Percentiles rank a stretch among this genome's conserved stretches.
Conservation (phyloP, 2,329 filamentous ascomycete genomes). For the Penicillium frequentans region DNA sequence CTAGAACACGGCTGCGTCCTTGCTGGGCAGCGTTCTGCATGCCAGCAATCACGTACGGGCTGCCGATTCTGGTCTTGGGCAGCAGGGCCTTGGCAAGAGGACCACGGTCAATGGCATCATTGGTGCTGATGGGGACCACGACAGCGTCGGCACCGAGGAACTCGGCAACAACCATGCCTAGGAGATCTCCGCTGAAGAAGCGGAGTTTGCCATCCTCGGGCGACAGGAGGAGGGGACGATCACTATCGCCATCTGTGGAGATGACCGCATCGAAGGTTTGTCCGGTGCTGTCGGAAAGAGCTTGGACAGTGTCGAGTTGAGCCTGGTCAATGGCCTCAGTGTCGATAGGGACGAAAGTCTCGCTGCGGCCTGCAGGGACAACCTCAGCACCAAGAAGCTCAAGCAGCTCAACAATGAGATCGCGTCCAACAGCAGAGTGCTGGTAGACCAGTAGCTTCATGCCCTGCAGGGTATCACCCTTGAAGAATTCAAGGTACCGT, state of each 20-base stretch:
- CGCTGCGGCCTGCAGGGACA: constrained; percentile 31
- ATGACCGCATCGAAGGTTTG: constrained; percentile 30
- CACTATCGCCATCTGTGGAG: constrained; percentile 36
- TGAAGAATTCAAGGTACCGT: constrained; percentile 34
- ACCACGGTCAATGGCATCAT: constrained; percentile 35
- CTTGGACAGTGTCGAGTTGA: constrained; percentile 31
- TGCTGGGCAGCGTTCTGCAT: constrained; percentile 32
- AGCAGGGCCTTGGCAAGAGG: constrained; percentile 25
- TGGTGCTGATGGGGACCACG: constrained; percentile 35
- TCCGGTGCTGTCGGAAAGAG: constrained; percentile 23
- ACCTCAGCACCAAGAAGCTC: constrained; percentile 30
- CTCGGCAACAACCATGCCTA: constrained; percentile 35
- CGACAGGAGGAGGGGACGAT: constrained; percentile 32
- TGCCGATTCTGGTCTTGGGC: constrained; percentile 36
- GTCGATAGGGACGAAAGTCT: constrained; percentile 36
- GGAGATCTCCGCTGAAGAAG: constrained; percentile 34
- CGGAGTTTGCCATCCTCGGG: constrained; percentile 27
- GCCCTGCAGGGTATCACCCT: constrained; percentile 27
- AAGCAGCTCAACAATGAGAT: constrained; percentile 32
- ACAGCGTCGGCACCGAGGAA: constrained; percentile 30
- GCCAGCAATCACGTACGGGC: constrained; percentile 35
- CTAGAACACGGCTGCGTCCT: constrained; percentile 28
- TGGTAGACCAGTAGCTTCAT: constrained; percentile 33
- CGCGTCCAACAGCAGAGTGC: constrained; percentile 36
- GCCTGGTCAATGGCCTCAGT: constrained; percentile 36